Evolutionary conservation across 208 protist species (phyloP).

Genomic region (Crithidia mellificae): DNA sequence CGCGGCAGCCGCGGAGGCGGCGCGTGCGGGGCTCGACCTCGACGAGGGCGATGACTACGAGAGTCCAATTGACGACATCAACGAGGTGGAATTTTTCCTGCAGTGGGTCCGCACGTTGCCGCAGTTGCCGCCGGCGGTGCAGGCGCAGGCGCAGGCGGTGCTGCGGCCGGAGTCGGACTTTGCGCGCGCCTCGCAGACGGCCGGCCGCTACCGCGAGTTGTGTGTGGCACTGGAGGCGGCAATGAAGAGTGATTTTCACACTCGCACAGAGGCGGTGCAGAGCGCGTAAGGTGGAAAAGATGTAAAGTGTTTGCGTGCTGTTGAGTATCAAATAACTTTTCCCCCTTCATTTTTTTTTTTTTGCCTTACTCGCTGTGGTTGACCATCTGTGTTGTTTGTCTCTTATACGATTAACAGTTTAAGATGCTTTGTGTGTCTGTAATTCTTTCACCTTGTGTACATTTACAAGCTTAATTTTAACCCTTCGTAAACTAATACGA

Average conservation of each 20-base stretch:
- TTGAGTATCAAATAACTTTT: too few species aligned
- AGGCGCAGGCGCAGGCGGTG: slow-evolving; percentile 26
- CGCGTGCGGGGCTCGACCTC: slow-evolving; percentile 26
- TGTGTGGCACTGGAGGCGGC: slow-evolving; percentile 57
- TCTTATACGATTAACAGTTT: too few species aligned
- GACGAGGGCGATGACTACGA: slow-evolving; percentile 88
- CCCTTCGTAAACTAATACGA: too few species aligned
- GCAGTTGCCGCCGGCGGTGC: slow-evolving; percentile 22
- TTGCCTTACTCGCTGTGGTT: too few species aligned
- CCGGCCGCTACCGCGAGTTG: slow-evolving; percentile 52
- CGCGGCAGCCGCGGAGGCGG: slow-evolving; percentile 2
- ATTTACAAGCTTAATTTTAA: background rate
- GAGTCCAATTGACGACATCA: slow-evolving; percentile 87
- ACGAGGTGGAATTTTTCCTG: slow-evolving; percentile 72
- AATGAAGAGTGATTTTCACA: slow-evolving; percentile 51
- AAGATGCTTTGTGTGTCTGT: too few species aligned
- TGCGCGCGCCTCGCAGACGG: slow-evolving; percentile 40
- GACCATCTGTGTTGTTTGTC: too few species aligned
- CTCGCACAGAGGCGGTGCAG: slow-evolving; percentile 32
- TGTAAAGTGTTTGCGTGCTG: too few species aligned
- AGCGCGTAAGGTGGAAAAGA: background rate
- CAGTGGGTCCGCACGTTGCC: slow-evolving; percentile 30
- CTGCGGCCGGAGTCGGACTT: slow-evolving; percentile 48
- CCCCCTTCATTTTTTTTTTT: too few species aligned
- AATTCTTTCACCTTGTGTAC: too few species aligned